These are phyloP conservation scores for Pichia norvegensis DNA, from an alignment of 1,139 yeast genomes.

Conservation along the genomic window DNA sequence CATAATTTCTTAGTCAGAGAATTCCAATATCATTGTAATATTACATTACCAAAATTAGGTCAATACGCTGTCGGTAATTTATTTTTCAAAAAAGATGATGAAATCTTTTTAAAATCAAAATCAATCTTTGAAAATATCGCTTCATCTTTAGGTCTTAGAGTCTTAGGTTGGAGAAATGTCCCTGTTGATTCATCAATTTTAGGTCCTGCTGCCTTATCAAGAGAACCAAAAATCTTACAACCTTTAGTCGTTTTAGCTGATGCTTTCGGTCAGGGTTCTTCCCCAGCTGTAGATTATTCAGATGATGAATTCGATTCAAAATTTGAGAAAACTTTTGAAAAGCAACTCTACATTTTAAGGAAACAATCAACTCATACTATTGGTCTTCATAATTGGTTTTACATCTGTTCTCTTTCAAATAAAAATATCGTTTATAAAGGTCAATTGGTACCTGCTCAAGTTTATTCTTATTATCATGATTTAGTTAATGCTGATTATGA, in stretches of 20 bases:
- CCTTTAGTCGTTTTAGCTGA: conserved; percentile 73
- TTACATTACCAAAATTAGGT: conserved; percentile 63
- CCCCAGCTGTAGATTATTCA: conserved; percentile 31
- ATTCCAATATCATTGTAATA: conserved; percentile 52
- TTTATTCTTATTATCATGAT: conserved; percentile 89
- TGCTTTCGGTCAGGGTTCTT: conserved; percentile 37
- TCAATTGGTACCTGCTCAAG: conserved; percentile 94
- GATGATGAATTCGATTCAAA: conserved; percentile 49
- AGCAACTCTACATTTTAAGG: conserved; percentile 75
- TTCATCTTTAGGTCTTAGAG: conserved; percentile 62
- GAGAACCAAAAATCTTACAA: conserved; percentile 88
- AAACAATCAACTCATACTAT: conserved; percentile 86
- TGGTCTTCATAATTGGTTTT: conserved; percentile 95
- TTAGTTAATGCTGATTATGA: conserved; percentile 85
- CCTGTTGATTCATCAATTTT: conserved; percentile 89
- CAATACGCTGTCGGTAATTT: conserved; percentile 94
- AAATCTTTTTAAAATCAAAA: conserved; percentile 58
- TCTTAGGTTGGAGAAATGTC: conserved; percentile 93
- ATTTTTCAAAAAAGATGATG: conserved; percentile 72
- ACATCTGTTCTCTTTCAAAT: conserved; percentile 85
- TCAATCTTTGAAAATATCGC: conserved; percentile 79
- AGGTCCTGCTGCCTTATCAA: conserved; percentile 89
- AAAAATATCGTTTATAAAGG: conserved; percentile 95
- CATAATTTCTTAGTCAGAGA: conserved; percentile 81
- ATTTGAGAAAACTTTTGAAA: conserved; percentile 65